These are phyloP conservation scores for Crithidia bombi DNA, from an alignment of 208 protist genomes.

Conservation along the genomic window DNA sequence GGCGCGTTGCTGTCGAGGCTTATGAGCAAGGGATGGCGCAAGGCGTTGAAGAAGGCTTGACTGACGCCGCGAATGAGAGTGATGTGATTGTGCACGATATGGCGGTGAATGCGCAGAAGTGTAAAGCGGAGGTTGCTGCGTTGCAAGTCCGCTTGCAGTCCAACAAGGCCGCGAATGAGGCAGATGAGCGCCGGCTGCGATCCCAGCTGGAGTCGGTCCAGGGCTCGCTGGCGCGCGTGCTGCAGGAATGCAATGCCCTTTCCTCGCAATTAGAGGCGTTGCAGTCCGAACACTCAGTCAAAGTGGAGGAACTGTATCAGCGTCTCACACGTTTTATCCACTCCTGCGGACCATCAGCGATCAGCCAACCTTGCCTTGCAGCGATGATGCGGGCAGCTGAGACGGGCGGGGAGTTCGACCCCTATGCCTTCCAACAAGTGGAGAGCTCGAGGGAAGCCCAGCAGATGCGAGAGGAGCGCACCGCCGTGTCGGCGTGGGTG, in stretches of 20 bases:
- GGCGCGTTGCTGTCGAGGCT: slow-evolving; percentile 49
- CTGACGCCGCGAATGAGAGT: slow-evolving; percentile 48
- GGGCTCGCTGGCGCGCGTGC: slow-evolving; percentile 20
- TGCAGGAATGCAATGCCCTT: slow-evolving; percentile 28
- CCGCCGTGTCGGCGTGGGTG: slow-evolving; percentile 38
- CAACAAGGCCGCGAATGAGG: slow-evolving; percentile 40
- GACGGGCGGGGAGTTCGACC: slow-evolving; percentile 29
- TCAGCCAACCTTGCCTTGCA: slow-evolving; percentile 33
- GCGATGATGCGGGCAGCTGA: slow-evolving; percentile 37
- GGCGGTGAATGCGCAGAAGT: slow-evolving; percentile 50
- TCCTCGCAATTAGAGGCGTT: slow-evolving; percentile 26
- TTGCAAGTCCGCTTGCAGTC: slow-evolving; percentile 54
- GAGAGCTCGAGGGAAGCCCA: slow-evolving; percentile 27
- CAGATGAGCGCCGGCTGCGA: slow-evolving; percentile 43
- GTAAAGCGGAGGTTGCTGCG: slow-evolving; percentile 55
- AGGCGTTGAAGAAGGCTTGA: slow-evolving; percentile 61
- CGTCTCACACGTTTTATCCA: slow-evolving; percentile 24
- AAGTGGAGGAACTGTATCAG: slow-evolving; percentile 33
- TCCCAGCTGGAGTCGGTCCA: slow-evolving; percentile 49
- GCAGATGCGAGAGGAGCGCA: slow-evolving; percentile 30
- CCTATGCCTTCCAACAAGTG: slow-evolving; percentile 28
- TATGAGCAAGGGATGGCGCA: slow-evolving; percentile 65
- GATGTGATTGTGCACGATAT: slow-evolving; percentile 57
- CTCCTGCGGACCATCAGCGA: slow-evolving; percentile 21
- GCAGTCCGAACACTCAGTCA: slow-evolving; percentile 21